A percentile compares a stretch with the other conserved stretches of the same genome.
These are phyloP conservation scores for Heliocybe sulcata DNA, from an alignment of 1,284 basidiomycete species.

Conservation along the genomic window DNA sequence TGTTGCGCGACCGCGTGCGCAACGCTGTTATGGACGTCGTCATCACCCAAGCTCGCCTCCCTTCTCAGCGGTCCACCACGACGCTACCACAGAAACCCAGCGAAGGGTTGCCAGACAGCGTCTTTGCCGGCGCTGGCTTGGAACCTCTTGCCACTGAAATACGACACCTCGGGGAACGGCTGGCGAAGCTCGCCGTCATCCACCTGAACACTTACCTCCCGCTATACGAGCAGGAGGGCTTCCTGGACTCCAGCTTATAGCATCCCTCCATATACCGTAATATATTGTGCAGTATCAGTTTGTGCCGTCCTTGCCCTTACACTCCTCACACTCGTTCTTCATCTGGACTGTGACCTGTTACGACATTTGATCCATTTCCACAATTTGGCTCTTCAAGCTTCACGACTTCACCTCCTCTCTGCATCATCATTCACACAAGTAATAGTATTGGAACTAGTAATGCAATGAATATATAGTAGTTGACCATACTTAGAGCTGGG, in stretches of 20 bases:
- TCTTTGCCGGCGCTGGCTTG: conserved; percentile 39
- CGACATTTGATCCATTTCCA: background rate
- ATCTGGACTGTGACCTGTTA: background rate
- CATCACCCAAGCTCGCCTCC: conserved; percentile 37
- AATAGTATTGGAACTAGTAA: background rate
- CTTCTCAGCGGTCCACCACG: conserved; percentile 17
- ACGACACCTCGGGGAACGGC: conserved; percentile 54
- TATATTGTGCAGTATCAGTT: background rate
- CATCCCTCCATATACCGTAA: background rate
- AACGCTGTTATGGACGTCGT: conserved; percentile 60
- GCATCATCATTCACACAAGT: background rate
- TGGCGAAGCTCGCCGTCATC: conserved; percentile 61
- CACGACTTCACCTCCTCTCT: background rate
- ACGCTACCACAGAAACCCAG: conserved; percentile 7
- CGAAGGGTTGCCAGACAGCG: conserved; percentile 7
- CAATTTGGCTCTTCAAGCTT: background rate
- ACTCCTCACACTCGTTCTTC: background rate
- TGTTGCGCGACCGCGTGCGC: conserved; percentile 57
- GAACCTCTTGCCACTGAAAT: conserved; percentile 67
- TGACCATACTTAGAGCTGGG: too few species aligned
- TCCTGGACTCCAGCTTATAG: conserved; percentile 21
- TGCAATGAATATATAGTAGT: background rate
- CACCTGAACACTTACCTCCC: conserved; percentile 70
- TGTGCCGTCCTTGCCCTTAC: background rate
- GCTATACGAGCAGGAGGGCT: conserved; percentile 63